phyloP scores from a whole-genome alignment of 768 basidiomycete species.

The Cystofilobasidium bisporidii region DNA sequence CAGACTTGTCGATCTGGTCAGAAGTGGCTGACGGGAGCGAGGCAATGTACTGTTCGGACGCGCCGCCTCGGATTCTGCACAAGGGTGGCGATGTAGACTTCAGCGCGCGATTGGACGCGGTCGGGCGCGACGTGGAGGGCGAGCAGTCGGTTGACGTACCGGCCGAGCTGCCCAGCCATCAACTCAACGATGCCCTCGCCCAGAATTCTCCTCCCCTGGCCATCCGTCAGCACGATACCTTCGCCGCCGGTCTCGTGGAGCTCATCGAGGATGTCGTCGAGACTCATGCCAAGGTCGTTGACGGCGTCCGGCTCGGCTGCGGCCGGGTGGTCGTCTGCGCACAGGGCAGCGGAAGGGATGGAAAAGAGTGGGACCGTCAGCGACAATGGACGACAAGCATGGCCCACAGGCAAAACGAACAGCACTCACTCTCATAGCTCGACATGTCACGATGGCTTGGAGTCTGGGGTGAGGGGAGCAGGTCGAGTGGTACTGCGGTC shows the following conservation, averaged over 20 bases:
- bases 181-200: constrained; percentile 22
- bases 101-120: too few species aligned
- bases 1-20: neutral
- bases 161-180: constrained; percentile 11
- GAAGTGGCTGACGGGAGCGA: neutral
- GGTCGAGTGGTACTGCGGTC: too few species aligned
- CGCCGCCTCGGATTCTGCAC: constrained; percentile 15
- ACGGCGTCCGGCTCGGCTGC: neutral
- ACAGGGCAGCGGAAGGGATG: too few species aligned
- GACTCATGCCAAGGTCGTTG: neutral
- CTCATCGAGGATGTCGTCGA: constrained; percentile 19
- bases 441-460: neutral
- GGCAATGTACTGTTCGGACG: constrained; percentile 16
- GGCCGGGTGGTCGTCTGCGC: constrained; percentile 20
- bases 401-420: too few species aligned
- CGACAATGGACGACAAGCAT: too few species aligned
- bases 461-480: neutral
- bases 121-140: too few species aligned
- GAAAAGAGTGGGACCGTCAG: too few species aligned
- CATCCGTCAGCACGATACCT: constrained; percentile 9
- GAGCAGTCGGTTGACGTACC: neutral
- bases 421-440: neutral
- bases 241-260: constrained; percentile 11
- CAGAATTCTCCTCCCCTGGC: constrained; percentile 11
- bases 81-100: too few species aligned